Percentiles rank a stretch among this genome's conserved stretches.
Evolutionary conservation across 2,329 filamentous ascomycete species (phyloP).

Genomic region (Fusarium staphyleae): DNA sequence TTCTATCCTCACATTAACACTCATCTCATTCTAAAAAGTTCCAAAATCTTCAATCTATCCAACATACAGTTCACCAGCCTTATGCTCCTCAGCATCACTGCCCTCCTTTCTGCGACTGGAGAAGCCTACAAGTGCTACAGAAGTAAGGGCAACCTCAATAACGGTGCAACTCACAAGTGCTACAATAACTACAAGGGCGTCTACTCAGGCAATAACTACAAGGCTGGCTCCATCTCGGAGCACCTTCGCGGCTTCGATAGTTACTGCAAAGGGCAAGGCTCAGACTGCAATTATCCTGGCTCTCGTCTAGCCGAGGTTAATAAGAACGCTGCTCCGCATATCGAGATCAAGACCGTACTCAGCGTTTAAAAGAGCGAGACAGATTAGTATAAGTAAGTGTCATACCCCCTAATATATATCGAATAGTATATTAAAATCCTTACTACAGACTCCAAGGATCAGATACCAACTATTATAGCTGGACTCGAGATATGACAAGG

Average conservation of each 20-base stretch:
- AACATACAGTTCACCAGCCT: constrained; percentile 2
- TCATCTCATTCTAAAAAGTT: not conserved
- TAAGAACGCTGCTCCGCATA: not conserved
- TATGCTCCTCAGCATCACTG: not conserved
- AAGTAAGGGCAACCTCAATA: not conserved
- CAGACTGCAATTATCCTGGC: constrained; percentile 4
- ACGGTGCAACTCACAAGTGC: constrained; percentile 18
- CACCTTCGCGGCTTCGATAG: not conserved
- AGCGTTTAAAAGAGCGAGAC: not conserved
- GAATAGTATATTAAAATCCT: too few relatives aligned
- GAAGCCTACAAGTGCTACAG: constrained; percentile 3
- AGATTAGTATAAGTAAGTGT: too few relatives aligned
- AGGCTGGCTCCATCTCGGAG: constrained; percentile 1
- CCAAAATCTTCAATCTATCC: not conserved
- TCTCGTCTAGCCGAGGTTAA: not conserved
- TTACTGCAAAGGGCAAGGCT: not conserved
- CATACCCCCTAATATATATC: too few relatives aligned
- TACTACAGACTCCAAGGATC: too few relatives aligned
- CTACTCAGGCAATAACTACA: not conserved
- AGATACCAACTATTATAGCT: too few relatives aligned
- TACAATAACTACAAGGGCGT: not conserved
- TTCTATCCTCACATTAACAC: not conserved
- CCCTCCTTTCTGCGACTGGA: not conserved
- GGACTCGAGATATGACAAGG: too few relatives aligned
- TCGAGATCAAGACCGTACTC: not conserved